Evolutionary conservation across 2,329 filamentous ascomycete species (phyloP).

Genomic region (Alternaria alternata): DNA sequence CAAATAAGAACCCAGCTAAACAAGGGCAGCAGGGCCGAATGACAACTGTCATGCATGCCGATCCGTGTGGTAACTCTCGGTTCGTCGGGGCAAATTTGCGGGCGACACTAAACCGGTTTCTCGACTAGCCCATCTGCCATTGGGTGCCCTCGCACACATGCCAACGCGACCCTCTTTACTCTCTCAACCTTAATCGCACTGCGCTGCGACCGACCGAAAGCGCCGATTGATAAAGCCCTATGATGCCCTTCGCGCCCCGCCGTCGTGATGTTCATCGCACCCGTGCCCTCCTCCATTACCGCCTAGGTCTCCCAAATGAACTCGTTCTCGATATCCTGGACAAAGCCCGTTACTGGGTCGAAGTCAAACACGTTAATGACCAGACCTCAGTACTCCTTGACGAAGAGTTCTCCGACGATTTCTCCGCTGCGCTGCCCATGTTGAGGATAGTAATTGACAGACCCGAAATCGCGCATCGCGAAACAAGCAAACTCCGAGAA

Average conservation of each 20-base stretch:
- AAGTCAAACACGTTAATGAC: neutral
- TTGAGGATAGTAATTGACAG: constrained; percentile 7
- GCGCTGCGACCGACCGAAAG: constrained; percentile 11
- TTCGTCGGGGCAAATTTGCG: constrained; percentile 20
- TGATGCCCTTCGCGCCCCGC: constrained; percentile 4
- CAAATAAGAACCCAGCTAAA: constrained; percentile 2
- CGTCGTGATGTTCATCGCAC: constrained; percentile 2
- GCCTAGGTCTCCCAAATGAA: constrained; percentile 22
- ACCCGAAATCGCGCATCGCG: neutral
- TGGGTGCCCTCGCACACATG: constrained; percentile 14
- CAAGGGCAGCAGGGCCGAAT: constrained; percentile 13
- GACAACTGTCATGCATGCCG: constrained; percentile 11
- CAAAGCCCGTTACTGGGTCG: constrained; percentile 25
- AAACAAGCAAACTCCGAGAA: constrained; percentile 18
- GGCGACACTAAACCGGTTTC: constrained; percentile 25
- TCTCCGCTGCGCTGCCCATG: constrained; percentile 15
- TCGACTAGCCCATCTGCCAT: constrained; percentile 15
- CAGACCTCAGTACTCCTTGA: constrained; percentile 10
- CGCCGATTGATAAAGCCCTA: neutral
- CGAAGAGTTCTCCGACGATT: constrained; percentile 11
- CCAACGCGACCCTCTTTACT: constrained; percentile 11
- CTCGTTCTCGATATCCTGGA: constrained; percentile 26
- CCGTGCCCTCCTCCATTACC: constrained; percentile 14
- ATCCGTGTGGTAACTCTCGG: constrained; percentile 18
- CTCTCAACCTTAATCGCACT: constrained; percentile 18